Conservation (phyloP, 192 early-diverging fungal genomes). For the Umbelopsis ramanniana region DNA sequence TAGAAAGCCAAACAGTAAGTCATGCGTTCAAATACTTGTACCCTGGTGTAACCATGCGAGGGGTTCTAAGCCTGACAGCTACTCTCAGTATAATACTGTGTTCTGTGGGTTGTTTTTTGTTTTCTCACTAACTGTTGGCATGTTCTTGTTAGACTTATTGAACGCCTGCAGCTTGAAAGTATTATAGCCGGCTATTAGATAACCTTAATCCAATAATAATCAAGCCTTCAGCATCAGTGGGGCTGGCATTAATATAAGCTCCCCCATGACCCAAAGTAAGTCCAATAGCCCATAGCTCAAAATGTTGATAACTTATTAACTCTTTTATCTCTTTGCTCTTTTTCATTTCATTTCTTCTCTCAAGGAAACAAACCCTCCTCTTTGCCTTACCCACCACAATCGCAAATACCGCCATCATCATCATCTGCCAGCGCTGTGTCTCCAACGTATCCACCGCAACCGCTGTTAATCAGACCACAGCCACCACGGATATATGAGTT, state of each 20-base stretch:
- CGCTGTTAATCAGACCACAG: conserved; percentile 22
- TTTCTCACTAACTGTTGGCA: not conserved
- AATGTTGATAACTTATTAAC: not conserved
- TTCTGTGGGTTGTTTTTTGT: not conserved
- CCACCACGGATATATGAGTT: conserved; percentile 27
- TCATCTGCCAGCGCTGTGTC: not conserved
- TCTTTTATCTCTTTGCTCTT: conserved; percentile 12
- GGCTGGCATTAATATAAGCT: not conserved
- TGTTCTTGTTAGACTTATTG: not conserved
- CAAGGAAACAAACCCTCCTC: conserved; percentile 14
- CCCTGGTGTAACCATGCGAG: conserved; percentile 12
- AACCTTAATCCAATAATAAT: not conserved
- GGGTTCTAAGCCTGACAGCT: not conserved
- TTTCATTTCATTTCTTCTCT: not conserved
- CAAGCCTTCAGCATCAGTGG: not conserved
- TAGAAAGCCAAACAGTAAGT: conserved; percentile 1
- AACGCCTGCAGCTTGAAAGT: not conserved
- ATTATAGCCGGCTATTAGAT: not conserved
- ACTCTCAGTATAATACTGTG: not conserved
- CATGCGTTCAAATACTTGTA: not conserved
- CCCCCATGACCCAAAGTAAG: conserved; percentile 1
- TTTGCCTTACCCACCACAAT: conserved; percentile 21
- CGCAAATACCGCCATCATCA: conserved; percentile 9
- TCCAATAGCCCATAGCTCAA: no score
- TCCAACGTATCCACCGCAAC: conserved; percentile 1